Evolutionary conservation across 2,329 filamentous ascomycete species (phyloP).

Genomic region (Moelleriella libera): DNA sequence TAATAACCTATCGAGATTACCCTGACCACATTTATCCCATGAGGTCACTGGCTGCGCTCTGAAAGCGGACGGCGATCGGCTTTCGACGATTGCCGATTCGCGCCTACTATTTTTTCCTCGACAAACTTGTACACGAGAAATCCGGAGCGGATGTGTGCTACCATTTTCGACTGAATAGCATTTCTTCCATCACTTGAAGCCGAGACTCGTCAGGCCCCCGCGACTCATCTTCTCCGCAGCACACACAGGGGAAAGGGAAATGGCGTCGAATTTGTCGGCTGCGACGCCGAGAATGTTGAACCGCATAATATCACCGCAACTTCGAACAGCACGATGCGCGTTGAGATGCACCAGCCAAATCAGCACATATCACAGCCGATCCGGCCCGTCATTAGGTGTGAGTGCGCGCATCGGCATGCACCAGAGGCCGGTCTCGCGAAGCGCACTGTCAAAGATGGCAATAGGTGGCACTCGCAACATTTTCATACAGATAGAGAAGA

Average conservation of each 20-base stretch:
- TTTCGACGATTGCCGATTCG: slow-evolving; percentile 1
- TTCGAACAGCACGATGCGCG: slow-evolving; percentile 6
- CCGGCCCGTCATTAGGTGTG: neutral
- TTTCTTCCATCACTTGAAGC: too few relatives aligned
- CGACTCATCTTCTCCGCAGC: neutral
- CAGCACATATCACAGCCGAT: slow-evolving; percentile 10
- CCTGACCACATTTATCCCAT: neutral
- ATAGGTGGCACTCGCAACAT: slow-evolving; percentile 50
- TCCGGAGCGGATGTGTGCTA: too few relatives aligned
- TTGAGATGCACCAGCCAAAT: slow-evolving; percentile 14
- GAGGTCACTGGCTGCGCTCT: neutral
- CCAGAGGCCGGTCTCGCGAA: slow-evolving; percentile 6
- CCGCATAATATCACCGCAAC: slow-evolving; percentile 12
- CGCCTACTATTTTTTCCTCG: neutral
- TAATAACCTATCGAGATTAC: neutral
- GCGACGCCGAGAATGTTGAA: slow-evolving; percentile 10
- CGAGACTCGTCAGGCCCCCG: too few relatives aligned
- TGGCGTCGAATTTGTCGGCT: slow-evolving; percentile 8
- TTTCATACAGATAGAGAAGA: slow-evolving; percentile 94
- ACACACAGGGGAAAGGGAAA: slow-evolving; percentile 2
- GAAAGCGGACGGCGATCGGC: neutral
- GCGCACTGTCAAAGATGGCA: slow-evolving; percentile 3
- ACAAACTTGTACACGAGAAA: too few relatives aligned
- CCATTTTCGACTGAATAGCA: too few relatives aligned
- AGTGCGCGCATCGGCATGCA: slow-evolving; percentile 1